Evolutionary conservation across 2,329 filamentous ascomycete species (phyloP), one percentile per base, ranked within the genome.

Genomic region (Claviceps pusilla): DNA sequence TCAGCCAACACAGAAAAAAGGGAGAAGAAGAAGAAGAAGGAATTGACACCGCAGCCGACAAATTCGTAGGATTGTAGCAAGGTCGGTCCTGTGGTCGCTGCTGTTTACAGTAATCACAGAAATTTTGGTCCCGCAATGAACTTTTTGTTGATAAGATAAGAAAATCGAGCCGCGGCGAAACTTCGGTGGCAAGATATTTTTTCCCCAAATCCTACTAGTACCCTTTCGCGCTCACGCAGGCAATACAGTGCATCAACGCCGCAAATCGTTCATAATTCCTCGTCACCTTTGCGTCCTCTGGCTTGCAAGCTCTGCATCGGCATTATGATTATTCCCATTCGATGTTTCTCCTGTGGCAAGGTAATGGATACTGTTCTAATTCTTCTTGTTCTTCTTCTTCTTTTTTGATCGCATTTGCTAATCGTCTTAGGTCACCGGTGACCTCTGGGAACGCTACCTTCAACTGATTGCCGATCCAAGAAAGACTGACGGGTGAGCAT

Each of bases 331-430:
- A 97, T 98, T 62, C 93, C 93, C 3, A 88, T 98, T 61, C 89
- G 93, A 62, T 98, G 93, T 75, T 98, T 98, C 73, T 97, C 93
- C 56, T 98, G 93, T 71, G 93, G 93, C 71, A 98, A 98, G 87
- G 93, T 95, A 72, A 57, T 11, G 31, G 7, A 9, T 14, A 7
- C 7, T 48, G 11, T 33, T n/a, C 3, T 3, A 24, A 24, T 24
- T 24, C n/a, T 24, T 24, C 24, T 24, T 24, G 1, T 24, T 24
- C 24, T 24, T 24, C 24, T 24, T 24, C 24, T 24, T 24, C 24
- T 24, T 24, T 3, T 12, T 11, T 41, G 48, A n/a, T 54, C 52
- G 33, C 24, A 24, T 43, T 63, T 55, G 58, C 67, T 72, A 63
- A 69, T 65, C 53, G 28, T 39, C 31, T 51, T 67, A 97, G 93